Conservation (phyloP, 352 stramenopile genomes). For the Phytophthora europaea region DNA sequence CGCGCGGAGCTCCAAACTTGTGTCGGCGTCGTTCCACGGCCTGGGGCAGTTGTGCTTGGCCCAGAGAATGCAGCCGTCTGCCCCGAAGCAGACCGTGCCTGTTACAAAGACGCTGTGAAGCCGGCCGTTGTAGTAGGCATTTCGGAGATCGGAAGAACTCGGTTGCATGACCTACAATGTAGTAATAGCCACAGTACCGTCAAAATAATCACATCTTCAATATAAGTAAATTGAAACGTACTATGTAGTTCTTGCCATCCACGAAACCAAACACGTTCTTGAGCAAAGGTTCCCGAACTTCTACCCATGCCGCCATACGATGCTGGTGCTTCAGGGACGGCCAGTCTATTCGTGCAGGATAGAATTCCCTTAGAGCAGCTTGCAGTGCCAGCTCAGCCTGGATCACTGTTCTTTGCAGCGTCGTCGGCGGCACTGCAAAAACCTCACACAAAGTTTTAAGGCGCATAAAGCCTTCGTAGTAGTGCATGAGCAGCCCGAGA, state of each 20-base stretch:
- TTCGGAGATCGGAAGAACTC: no score
- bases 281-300: neutral
- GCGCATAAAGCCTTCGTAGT: neutral
- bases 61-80: no score
- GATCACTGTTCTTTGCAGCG: neutral
- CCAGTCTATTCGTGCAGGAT: neutral
- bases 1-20: no score
- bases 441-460: conserved; percentile 1
- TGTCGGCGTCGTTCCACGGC: no score
- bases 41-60: no score
- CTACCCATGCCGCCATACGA: neutral
- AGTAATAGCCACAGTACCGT: no score
- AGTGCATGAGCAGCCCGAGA: conserved; percentile 10
- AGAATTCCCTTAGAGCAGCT: neutral
- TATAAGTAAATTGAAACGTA: neutral
- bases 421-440: neutral
- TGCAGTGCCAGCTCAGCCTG: neutral
- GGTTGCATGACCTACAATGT: no score
- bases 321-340: conserved; percentile 2
- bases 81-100: no score
- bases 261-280: conserved; percentile 4
- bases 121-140: no score
- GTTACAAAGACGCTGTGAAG: no score
- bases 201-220: neutral
- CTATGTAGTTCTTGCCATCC: conserved; percentile 6